Evolutionary conservation across 352 stramenopile genomes (phyloP), one percentile per base, ranked within the genome.

Genomic region (Globisporangium emineosum): DNA sequence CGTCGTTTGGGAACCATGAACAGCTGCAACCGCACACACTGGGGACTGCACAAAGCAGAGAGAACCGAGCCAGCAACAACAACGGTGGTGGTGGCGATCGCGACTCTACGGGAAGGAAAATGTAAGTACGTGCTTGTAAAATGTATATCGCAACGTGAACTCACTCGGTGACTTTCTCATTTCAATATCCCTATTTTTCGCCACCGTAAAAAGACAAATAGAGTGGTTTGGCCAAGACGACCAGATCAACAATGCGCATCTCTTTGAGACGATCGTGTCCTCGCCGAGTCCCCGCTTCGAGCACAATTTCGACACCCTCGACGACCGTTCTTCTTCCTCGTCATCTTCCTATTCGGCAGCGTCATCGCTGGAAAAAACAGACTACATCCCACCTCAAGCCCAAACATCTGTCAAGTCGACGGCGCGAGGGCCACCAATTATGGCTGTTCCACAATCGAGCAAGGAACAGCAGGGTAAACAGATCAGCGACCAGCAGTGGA

Each of bases 191-290:
- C n/a, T n/a, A n/a, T n/a, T n/a, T n/a, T n/a, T n/a, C n/a, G n/a
- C n/a, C n/a, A n/a, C n/a, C 13, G 17, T 13, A 13, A 37, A 17
- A 5, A 75, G 67, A 40, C 69, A 63, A 6, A 56, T 84, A 2
- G 68, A 84, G 17, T 84, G 77, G 77, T 84, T 84, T 32, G 73
- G 67, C n/a, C 69, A 81, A 2, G 77, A 86, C 23, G 76, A 82
- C 27, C 77, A 86, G 57, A 83, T 86, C 66, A 77, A 83, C 69
- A 73, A 86, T 21, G 73, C 77, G 12, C 73, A 84, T 19, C 50
- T 84, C 25, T 86, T 86, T 30, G 77, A 86, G 66, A 84, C 77
- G 9, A 43, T 86, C 17, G 73, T 75, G 47, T 77, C 73, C 0
- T 2, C 76, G 2, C 57, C 75, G n/a, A 78, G 66, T 59, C 69